Base-by-base conservation (phyloP, 75 land plant species). In the Azolla pinnata region DNA sequence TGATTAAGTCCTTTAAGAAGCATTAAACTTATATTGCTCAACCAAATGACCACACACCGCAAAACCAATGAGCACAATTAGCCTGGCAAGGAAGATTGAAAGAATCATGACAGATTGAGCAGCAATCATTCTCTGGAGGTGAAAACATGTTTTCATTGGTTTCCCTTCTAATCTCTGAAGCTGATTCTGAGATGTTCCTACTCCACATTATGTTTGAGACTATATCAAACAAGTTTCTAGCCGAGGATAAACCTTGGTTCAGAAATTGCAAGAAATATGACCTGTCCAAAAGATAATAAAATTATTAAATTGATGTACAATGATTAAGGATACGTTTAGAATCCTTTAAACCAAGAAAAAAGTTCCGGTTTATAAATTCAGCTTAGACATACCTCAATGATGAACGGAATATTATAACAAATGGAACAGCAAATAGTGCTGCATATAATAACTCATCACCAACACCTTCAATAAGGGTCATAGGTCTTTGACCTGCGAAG, bases 1-100 rank as follows among this genome's bases (percentile, higher is more conserved):
- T n/a, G n/a, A n/a, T n/a, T n/a, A n/a, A n/a, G n/a, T n/a, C n/a
- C n/a, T n/a, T n/a, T n/a, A n/a, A n/a, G n/a, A n/a, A n/a, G n/a
- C n/a, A n/a, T n/a, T n/a, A n/a, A n/a, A n/a, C n/a, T n/a, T n/a
- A n/a, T n/a, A 24, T 51, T 19, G n/a, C 25, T 19, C 16, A 19
- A 51, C 14, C 42, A 38, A 7, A 38, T 38, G 42, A 38, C 7
- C 29, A 26, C 67, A 23, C 31, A 88, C 96, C 92, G 75, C 97
- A 90, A 60, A 90, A 90, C 97, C 97, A 90, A 60, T 90, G 97
- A 53, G 97, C 83, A 68, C 92, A 90, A 48, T 83, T 90, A 29
- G 92, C 88, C 60, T 90, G 92, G 56, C 83, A 83, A 48, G 92
- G 85, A 51, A 79, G 24, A 33, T 62, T 73, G 58, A 81, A 84